Evolutionary conservation across 2,329 filamentous ascomycete species (phyloP), one percentile per base, ranked within the genome.

Genomic region (Alternaria arbusti): DNA sequence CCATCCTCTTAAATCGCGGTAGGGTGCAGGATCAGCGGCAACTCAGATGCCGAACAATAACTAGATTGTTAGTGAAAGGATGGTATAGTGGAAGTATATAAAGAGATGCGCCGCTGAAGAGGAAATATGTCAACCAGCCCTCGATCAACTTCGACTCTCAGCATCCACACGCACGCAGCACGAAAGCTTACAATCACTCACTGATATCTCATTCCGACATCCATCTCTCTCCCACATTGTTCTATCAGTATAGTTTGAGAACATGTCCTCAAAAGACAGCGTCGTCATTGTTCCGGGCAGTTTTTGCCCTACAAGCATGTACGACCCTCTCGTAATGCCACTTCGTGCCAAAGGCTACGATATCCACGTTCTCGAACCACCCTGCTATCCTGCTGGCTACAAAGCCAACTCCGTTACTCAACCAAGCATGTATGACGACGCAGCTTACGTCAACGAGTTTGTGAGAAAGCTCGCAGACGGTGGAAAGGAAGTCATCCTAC

Each of bases 401-500:
- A 49, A 57, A 8, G 44, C 57, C 22, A 40, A 23, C 17, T 45
- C 66, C 12, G 63, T 54, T 1, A 30, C 43, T 8, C 51, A 62
- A 17, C 68, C 70, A 7, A 72, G 63, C 20, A 70, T 74, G 68
- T 69, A 71, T 25, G 73, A 74, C 51, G 79, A 81, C 62, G 78
- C 76, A 0, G 66, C 67, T 13, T 66, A 70, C 45, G 75, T 81
- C 23, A 71, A 67, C 22, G 54, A 59, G 8, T 70, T 60, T 12
- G 67, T 70, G 12, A 49, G 54, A 13, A 66, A 67, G 17, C 56
- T 79, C 4, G 70, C 69, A 28, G 72, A 77, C 5, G 65, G 76
- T 49, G 79, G 74, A 15, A 77, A 79, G 57, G 75, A 82, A 20
- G 67, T 82, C 17, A 65, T 81, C 5, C 43, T 82, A 11, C 59